phyloP scores from a whole-genome alignment of 164 flowering plant species.

The Paratinospora sagittata region DNA sequence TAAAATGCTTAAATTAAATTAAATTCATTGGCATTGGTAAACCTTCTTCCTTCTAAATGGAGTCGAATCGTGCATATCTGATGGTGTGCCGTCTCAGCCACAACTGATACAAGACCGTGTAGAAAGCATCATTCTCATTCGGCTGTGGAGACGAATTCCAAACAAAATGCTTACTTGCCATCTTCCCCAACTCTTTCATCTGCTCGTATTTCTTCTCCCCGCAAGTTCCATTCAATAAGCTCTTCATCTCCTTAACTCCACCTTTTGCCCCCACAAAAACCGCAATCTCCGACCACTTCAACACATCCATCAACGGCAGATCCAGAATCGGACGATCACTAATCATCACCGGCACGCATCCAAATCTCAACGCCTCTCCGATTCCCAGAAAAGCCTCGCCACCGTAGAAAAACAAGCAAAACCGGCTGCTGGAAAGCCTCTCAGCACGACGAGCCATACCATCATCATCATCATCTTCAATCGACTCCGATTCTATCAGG shows the following conservation, averaged over 20 bases:
- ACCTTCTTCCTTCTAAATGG: neutral
- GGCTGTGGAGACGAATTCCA: conserved; percentile 50
- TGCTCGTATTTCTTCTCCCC: conserved; percentile 28
- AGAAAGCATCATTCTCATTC: conserved; percentile 63
- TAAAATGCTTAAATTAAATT: too few relatives aligned
- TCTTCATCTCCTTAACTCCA: conserved; percentile 33
- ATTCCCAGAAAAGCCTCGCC: conserved; percentile 25
- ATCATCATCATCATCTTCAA: conserved; percentile 20
- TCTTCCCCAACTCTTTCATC: conserved; percentile 40
- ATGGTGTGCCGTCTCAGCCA: conserved; percentile 48
- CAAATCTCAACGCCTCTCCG: conserved; percentile 47
- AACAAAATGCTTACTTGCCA: conserved; percentile 48
- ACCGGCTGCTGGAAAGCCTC: conserved; percentile 32
- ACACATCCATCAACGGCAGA: conserved; percentile 60
- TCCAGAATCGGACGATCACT: conserved; percentile 62
- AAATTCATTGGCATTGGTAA: too few relatives aligned
- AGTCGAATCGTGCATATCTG: conserved; percentile 12
- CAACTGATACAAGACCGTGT: conserved; percentile 63
- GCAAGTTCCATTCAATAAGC: conserved; percentile 23
- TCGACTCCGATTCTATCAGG: conserved; percentile 37
- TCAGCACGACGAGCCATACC: conserved; percentile 17
- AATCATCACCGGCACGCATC: conserved; percentile 76
- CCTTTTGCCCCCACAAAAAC: conserved; percentile 33
- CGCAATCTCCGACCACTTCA: conserved; percentile 64
- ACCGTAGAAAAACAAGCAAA: conserved; percentile 52